Evolutionary conservation across 805 yeast genomes (phyloP).

Genomic region (Torulaspora quercuum): DNA sequence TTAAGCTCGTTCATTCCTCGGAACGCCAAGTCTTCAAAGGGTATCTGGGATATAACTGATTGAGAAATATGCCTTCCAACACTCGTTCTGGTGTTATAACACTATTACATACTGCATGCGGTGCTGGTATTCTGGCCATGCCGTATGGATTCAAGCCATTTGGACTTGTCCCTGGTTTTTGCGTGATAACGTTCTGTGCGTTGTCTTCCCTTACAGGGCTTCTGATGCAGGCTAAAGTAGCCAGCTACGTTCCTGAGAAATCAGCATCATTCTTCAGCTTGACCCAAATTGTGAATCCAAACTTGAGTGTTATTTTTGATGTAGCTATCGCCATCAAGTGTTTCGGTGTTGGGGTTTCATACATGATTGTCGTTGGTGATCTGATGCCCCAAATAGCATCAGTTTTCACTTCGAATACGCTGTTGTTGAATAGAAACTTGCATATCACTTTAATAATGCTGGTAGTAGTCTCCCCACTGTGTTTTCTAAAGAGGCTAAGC

Average conservation of each 20-base stretch:
- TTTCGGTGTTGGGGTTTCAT: conserved; percentile 66
- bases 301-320: conserved; percentile 58
- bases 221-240: conserved; percentile 56
- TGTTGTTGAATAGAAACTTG: conserved; percentile 46
- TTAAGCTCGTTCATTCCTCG: too few relatives aligned
- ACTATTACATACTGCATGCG: conserved; percentile 37
- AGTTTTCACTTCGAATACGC: conserved; percentile 32
- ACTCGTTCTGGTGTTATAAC: conserved; percentile 35
- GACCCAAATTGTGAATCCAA: conserved; percentile 58
- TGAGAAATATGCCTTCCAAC: conserved; percentile 25
- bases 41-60: too few relatives aligned
- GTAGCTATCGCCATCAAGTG: conserved; percentile 68
- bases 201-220: conserved; percentile 44
- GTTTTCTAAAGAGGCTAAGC: conserved; percentile 71
- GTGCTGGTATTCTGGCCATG: conserved; percentile 72
- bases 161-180: conserved; percentile 31
- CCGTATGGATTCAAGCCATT: conserved; percentile 58
- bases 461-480: conserved; percentile 46
- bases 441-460: conserved; percentile 62
- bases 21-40: too few relatives aligned
- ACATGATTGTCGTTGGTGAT: conserved; percentile 68
- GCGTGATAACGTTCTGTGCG: conserved; percentile 30
- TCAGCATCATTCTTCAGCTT: conserved; percentile 65
- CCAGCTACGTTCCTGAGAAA: conserved; percentile 48
- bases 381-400: conserved; percentile 55